Evolutionary conservation across 192 early-diverging fungal genomes (phyloP).

Genomic region (Chytriomyces confervae): DNA sequence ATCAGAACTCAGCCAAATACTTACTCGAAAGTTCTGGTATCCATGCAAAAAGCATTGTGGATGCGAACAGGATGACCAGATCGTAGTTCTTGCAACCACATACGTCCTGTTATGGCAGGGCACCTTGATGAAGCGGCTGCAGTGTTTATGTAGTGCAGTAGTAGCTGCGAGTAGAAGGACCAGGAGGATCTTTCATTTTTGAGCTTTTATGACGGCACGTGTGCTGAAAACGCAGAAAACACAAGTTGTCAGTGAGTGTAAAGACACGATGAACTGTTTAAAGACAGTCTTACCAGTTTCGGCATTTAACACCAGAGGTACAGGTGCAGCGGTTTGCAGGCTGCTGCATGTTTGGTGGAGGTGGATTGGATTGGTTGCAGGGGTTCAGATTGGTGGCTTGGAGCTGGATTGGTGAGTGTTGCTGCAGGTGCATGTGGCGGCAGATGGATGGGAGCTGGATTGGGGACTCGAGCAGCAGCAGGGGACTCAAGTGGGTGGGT

Average conservation of each 20-base stretch:
- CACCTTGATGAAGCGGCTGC: background rate
- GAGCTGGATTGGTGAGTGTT: no score
- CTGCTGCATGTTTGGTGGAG: no score
- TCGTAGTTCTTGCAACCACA: background rate
- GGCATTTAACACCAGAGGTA: background rate
- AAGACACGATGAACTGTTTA: background rate
- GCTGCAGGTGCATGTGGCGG: no score
- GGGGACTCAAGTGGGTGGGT: no score
- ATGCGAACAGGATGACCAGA: background rate
- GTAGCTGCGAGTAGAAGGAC: background rate
- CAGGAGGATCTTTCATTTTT: background rate
- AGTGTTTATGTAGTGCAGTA: background rate
- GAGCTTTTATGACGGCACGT: background rate
- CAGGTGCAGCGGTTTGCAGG: no score
- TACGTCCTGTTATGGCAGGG: background rate
- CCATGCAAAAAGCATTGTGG: no score
- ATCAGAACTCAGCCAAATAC: background rate
- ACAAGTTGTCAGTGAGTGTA: background rate
- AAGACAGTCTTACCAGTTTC: background rate
- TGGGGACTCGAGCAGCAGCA: no score
- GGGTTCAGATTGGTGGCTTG: no score
- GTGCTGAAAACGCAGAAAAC: background rate
- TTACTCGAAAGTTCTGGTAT: background rate
- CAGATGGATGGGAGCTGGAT: no score
- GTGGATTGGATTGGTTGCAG: no score